Evolutionary conservation across 2,329 filamentous ascomycete species (phyloP), one percentile per base, ranked within the genome.

Genomic region (Dothideomycetes sp.): DNA sequence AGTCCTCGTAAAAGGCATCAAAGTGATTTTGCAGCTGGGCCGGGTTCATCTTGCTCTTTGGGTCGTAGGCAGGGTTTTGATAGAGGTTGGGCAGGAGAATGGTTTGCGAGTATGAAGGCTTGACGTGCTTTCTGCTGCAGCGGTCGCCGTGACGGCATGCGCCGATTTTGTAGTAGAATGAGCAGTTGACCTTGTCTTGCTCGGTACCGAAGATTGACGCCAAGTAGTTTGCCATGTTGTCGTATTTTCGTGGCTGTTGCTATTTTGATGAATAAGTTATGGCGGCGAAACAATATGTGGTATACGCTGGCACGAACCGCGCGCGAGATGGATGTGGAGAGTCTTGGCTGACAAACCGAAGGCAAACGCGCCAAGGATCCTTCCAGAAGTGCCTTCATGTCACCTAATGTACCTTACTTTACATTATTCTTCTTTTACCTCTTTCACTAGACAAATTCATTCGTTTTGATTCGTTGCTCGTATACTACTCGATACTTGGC

Each of bases 91-190:
- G 91, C 60, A 98, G 86, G 51, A 98, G 82, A 64, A 98, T 88
- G 15, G 91, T 98, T 66, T 98, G 91, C 48, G 77, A 84, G 76
- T 98, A 98, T 16, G 87, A 94, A 1, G 91, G 91, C 70, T 98
- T 98, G 71, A 98, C 91, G 66, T 98, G 91, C 66, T 98, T 98
- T 54, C 91, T 81, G 46, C 84, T 93, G 75, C 91, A 98, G 58
- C 91, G 85, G 68, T 98, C 91, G 60, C 91, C 91, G 73, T 98
- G 91, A 47, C 91, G 82, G 72, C 91, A 98, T 40, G 91, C 91
- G 61, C 91, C 91, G 64, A 98, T 98, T 72, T 98, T 98, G 83
- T 95, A 88, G 79, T 98, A 98, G 77, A 98, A 98, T 42, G 84
- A 91, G 77, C 91, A 95, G 76, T 96, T 95, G 71, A 95, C 88